Evolutionary conservation across 2,329 filamentous ascomycete genomes (phyloP), one percentile per base, ranked within the genome.

Genomic region (Polytolypa hystricis): DNA sequence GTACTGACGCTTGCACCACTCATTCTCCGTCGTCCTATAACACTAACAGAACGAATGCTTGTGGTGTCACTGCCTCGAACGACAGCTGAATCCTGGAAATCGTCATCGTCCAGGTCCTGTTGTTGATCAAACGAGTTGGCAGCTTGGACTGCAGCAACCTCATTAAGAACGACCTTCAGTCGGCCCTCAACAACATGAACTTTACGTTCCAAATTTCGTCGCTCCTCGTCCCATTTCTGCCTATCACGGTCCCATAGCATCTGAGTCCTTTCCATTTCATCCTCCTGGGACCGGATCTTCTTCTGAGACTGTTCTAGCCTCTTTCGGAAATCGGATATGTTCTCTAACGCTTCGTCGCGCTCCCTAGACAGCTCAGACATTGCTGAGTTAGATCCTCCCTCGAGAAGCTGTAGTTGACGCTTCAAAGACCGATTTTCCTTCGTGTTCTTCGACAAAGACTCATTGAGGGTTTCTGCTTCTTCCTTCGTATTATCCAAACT

Each of bases 141-240:
- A 40, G 56, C 54, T 16, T 67, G 4, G 40, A 52, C 43, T 42
- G 55, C 37, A 41, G 63, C 77, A 33, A 98, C 74, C 58, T 96
- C 91, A 25, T 89, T 84, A 30, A 98, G 68, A 8, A 98, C 73
- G 8, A 75, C 71, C 55, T 89, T 91, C 37, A 98, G 61, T 25
- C 89, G 79, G 19, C 73, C 83, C 61, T 98, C 91, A 2, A 86
- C 82, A n/a, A 95, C 73, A 56, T 96, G 87, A 10, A 94, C 65
- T 48, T 83, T 85, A 39, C 84, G 78, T 58, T 98, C 89, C 42
- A 84, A 71, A 38, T 75, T 81, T 37, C 87, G 78, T 50, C 77
- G 81, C 55, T 93, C 86, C 31, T 81, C 77, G 9, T 87, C 80
- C 86, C 87, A 96, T 2, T 67, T 66, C 37, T 89, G 79, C 54